Conservation (phyloP, 805 yeast genomes). For the Candida easanensis region DNA sequence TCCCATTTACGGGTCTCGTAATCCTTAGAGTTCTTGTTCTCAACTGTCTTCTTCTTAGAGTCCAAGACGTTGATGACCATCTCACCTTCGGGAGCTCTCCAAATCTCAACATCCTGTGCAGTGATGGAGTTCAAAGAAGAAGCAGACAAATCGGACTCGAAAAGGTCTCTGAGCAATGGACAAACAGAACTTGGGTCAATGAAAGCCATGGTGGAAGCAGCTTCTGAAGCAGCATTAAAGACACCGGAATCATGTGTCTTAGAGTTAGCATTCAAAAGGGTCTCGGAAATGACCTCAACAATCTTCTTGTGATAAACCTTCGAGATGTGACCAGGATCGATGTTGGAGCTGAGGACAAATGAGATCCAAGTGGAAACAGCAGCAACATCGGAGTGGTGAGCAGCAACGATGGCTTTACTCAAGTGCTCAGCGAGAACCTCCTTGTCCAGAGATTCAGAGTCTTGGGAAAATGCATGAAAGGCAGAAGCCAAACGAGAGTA, state of each 20-base stretch:
- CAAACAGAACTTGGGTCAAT: constrained; percentile 56
- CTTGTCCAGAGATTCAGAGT: constrained; percentile 16
- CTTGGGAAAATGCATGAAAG: constrained; percentile 36
- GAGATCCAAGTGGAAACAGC: constrained; percentile 72
- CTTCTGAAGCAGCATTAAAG: constrained; percentile 48
- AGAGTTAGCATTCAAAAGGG: constrained; percentile 18
- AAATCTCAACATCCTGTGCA: constrained; percentile 54
- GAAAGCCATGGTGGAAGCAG: constrained; percentile 51
- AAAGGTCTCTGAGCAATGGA: constrained; percentile 44
- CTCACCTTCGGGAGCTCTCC: constrained; percentile 68
- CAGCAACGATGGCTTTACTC: constrained; percentile 37
- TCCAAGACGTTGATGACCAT: constrained; percentile 64
- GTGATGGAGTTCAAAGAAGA: constrained; percentile 33
- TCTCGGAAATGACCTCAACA: constrained; percentile 19
- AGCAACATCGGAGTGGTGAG: constrained; percentile 42
- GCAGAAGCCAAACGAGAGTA: constrained; percentile 34
- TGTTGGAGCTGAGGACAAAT: constrained; percentile 51
- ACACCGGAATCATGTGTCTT: constrained; percentile 34
- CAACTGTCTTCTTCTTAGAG: constrained; percentile 39
- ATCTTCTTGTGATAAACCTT: constrained; percentile 26
- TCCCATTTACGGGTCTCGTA: constrained; percentile 91
- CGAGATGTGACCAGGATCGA: constrained; percentile 66
- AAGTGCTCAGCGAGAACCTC: constrained; percentile 33
- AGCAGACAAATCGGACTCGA: constrained; percentile 40
- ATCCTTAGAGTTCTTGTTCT: constrained; percentile 75